phyloP scores from a whole-genome alignment of 306 rosid species.

The Quillaja saponaria region DNA sequence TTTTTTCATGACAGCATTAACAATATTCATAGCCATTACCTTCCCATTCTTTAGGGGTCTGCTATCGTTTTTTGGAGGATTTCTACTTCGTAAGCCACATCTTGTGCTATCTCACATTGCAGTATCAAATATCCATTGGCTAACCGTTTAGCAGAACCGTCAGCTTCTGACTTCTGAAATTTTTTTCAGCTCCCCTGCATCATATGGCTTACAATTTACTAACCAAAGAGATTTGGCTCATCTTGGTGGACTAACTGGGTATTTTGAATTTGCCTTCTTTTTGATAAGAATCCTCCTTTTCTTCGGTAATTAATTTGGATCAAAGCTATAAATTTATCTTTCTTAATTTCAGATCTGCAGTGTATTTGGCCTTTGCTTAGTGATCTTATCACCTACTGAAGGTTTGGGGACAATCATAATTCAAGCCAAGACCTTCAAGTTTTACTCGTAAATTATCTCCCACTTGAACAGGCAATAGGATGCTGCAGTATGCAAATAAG shows the following conservation, averaged over 20 bases:
- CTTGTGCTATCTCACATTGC: neutral
- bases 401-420: constrained; percentile 71
- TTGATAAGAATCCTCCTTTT: neutral
- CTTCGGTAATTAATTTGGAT: neutral
- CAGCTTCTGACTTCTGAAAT: neutral
- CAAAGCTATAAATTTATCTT: neutral
- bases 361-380: constrained; percentile 53
- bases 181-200: constrained; percentile 77
- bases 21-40: constrained; percentile 72
- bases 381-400: constrained; percentile 72
- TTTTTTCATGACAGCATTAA: constrained; percentile 51
- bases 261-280: constrained; percentile 19
- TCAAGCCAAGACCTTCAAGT: constrained; percentile 52
- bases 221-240: constrained; percentile 64
- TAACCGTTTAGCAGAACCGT: neutral
- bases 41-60: constrained; percentile 89
- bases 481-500: constrained; percentile 3
- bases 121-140: neutral
- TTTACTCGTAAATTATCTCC: constrained; percentile 51
- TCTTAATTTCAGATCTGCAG: constrained; percentile 70
- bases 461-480: neutral
- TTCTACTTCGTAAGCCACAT: constrained; percentile 67
- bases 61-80: constrained; percentile 81
- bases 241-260: constrained; percentile 86
- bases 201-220: constrained; percentile 81